phyloP scores from a whole-genome alignment of 2,329 filamentous ascomycete genomes.

The Clonostachys sp. region DNA sequence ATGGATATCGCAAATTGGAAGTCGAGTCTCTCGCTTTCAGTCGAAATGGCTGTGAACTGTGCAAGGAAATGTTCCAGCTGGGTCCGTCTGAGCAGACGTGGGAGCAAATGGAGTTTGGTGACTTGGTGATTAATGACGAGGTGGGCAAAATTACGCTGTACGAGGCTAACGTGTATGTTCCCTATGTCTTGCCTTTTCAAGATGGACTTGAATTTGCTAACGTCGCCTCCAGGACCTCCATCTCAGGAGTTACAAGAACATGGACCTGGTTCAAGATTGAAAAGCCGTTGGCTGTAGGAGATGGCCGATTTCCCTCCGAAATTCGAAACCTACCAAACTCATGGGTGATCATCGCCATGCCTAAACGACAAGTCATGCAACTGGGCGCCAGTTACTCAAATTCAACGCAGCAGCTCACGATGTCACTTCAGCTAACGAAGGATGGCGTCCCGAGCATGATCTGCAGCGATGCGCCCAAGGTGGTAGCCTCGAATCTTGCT shows the following conservation, averaged over 20 bases:
- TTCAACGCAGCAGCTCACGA: slow-evolving; percentile 2
- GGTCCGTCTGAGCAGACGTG: neutral
- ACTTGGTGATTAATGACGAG: neutral
- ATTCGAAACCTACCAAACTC: neutral
- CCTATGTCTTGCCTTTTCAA: neutral
- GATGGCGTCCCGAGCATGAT: slow-evolving; percentile 13
- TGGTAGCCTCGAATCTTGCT: neutral
- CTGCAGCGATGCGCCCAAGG: slow-evolving; percentile 7
- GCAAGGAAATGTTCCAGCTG: no score
- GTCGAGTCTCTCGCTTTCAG: neutral
- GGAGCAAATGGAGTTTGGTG: neutral
- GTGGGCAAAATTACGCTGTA: neutral
- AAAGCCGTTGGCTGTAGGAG: neutral
- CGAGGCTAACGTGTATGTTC: neutral
- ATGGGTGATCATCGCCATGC: neutral
- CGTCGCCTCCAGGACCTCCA: neutral
- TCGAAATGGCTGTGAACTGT: no score
- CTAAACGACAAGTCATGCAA: neutral
- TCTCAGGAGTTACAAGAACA: neutral
- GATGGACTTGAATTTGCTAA: neutral
- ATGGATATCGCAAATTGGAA: neutral
- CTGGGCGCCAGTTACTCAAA: neutral
- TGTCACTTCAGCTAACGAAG: slow-evolving; percentile 11
- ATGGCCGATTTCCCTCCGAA: neutral
- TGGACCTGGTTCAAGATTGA: neutral